These are phyloP conservation scores for Ganoderma leucocontextum DNA, from an alignment of 1,284 basidiomycete species.

Conservation along the genomic window DNA sequence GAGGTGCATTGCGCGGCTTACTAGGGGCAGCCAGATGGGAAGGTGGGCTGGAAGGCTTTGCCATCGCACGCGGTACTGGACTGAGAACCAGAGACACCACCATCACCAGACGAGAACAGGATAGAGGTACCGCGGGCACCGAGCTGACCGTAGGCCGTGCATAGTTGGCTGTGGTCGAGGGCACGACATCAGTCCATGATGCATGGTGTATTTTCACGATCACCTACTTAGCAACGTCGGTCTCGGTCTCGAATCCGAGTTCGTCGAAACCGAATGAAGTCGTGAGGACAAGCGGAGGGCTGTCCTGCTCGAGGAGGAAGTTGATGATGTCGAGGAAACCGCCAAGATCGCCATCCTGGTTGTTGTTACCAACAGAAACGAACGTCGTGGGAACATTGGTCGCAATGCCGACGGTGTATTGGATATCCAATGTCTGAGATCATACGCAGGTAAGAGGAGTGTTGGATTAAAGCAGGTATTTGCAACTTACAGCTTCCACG, in stretches of 20 bases:
- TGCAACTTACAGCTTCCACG: slow-evolving; percentile 35
- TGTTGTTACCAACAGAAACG: slow-evolving; percentile 32
- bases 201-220: slow-evolving; percentile 51
- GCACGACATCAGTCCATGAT: background rate
- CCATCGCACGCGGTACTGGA: slow-evolving; percentile 54
- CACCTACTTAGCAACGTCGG: slow-evolving; percentile 57
- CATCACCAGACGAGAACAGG: slow-evolving; percentile 72
- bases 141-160: slow-evolving; percentile 50
- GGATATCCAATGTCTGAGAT: slow-evolving; percentile 60
- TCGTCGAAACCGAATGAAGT: slow-evolving; percentile 68
- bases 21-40: slow-evolving; percentile 69
- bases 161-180: slow-evolving; percentile 26
- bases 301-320: slow-evolving; percentile 38
- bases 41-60: slow-evolving; percentile 65
- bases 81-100: slow-evolving; percentile 68
- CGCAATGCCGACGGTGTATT: slow-evolving; percentile 70
- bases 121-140: slow-evolving; percentile 66
- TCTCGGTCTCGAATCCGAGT: slow-evolving; percentile 54
- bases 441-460: background rate
- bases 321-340: slow-evolving; percentile 45
- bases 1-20: slow-evolving; percentile 32
- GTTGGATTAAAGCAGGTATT: background rate
- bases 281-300: slow-evolving; percentile 44
- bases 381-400: slow-evolving; percentile 48
- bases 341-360: slow-evolving; percentile 34